These are phyloP conservation scores for Peterozyma xylosa DNA, from an alignment of 805 yeast species.

Conservation along the genomic window DNA sequence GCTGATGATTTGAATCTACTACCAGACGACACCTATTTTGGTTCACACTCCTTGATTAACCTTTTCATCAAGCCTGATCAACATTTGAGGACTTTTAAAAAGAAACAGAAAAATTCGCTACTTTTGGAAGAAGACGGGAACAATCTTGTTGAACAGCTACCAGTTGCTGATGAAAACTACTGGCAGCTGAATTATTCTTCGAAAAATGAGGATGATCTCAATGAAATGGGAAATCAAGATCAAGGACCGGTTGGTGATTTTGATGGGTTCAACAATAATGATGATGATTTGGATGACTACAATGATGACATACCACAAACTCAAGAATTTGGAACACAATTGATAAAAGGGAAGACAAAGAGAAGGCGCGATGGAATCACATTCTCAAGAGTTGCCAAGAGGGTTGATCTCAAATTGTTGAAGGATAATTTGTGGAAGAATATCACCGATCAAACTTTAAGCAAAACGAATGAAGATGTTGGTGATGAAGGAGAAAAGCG, in stretches of 20 bases:
- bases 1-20: constrained; percentile 40
- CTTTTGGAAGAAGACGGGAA: constrained; percentile 9
- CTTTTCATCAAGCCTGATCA: constrained; percentile 61
- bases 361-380: constrained; percentile 37
- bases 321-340: constrained; percentile 17
- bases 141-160: constrained; percentile 14
- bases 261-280: constrained; percentile 26
- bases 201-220: constrained; percentile 16
- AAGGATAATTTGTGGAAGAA: constrained; percentile 74
- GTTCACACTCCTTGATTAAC: constrained; percentile 58
- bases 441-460: constrained; percentile 18
- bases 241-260: constrained; percentile 19
- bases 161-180: constrained; percentile 52
- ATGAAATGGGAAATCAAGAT: not conserved
- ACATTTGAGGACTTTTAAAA: constrained; percentile 13
- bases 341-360: constrained; percentile 18
- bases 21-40: constrained; percentile 70
- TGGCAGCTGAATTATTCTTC: constrained; percentile 63
- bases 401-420: constrained; percentile 65
- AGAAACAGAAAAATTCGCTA: constrained; percentile 1
- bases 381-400: constrained; percentile 68
- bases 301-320: constrained; percentile 9
- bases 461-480: constrained; percentile 8
- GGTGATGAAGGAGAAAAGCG: constrained; percentile 4
- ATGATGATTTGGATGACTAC: constrained; percentile 32